Evolutionary conservation across 306 rosid genomes (phyloP), one percentile per base, ranked within the genome.

Genomic region (Castanea mollissima): DNA sequence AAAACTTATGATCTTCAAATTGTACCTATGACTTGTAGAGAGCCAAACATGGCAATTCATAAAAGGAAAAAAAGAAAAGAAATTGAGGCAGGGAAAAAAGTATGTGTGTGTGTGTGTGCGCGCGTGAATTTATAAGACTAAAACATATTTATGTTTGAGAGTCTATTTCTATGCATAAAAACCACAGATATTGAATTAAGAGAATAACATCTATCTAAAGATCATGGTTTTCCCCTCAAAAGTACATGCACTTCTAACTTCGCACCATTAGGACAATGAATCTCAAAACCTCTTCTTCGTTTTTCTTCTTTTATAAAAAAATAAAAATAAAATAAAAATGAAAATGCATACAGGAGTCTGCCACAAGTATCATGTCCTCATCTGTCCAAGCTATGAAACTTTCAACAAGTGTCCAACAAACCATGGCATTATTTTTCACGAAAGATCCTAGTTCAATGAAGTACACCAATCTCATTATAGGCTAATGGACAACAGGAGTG

Each of bases 401-500:
- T 27, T 15, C 41, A 63, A 49, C 38, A 14, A 29, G 20, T 59
- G 29, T 23, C 65, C 65, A 8, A 11, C 32, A 23, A 59, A 59
- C 65, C 18, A 59, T 59, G 10, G 65, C 65, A 20, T 23, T 11
- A 13, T 14, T 49, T 49, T 12, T 49, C 54, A 49, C 14, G 15
- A 49, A 58, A 71, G 84, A 56, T 52, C 18, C 52, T 38, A 80
- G 63, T 74, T 83, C 76, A 59, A 63, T 63, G 69, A 57, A 76
- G 63, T 63, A 79, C 55, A 68, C 76, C 67, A 76, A 83, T 58
- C 74, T 55, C 72, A 74, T 52, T 72, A 59, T 81, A 52, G 38
- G 77, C 19, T 41, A 74, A 69, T 46, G 38, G 77, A 76, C 81
- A 68, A 85, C 89, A 84, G 72, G 8, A 64, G 81, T 72, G 84